Percentiles rank a stretch among this genome's conserved stretches.
Conservation (phyloP, 2,329 filamentous ascomycete species). For the Botryotinia globosa region DNA sequence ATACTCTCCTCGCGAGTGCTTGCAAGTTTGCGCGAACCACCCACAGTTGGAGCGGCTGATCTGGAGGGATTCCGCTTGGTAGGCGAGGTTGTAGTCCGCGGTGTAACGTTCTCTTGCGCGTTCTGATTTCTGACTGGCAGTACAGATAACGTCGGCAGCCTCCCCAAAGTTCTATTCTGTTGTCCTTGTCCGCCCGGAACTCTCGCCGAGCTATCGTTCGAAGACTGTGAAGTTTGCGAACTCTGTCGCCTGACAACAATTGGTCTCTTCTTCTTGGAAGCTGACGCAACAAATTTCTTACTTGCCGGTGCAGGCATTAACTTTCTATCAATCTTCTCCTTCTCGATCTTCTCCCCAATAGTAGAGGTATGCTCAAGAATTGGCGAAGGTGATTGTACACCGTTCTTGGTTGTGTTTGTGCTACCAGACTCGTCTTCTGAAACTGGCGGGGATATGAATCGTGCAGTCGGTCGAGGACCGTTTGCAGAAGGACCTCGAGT, state of each 20-base stretch:
- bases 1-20: constrained; percentile 15
- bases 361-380: constrained; percentile 20
- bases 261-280: constrained; percentile 46
- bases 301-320: constrained; percentile 10
- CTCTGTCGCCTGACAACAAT: constrained; percentile 47
- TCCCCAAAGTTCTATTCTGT: constrained; percentile 4
- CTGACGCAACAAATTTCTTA: constrained; percentile 47
- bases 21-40: constrained; percentile 16
- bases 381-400: constrained; percentile 32
- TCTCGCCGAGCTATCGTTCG: constrained; percentile 27
- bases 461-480: constrained; percentile 56
- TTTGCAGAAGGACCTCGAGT: constrained; percentile 51
- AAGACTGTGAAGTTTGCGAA: constrained; percentile 49
- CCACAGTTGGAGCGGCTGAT: not conserved
- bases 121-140: constrained; percentile 7
- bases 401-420: constrained; percentile 36
- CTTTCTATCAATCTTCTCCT: constrained; percentile 24
- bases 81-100: constrained; percentile 15
- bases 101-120: not conserved
- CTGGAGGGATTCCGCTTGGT: constrained; percentile 11
- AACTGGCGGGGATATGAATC: constrained; percentile 55
- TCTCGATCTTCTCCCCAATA: constrained; percentile 26
- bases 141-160: constrained; percentile 2
- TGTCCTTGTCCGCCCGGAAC: constrained; percentile 4
- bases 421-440: constrained; percentile 45